Conservation (phyloP, 2,329 filamentous ascomycete species). For the Penicillium hordei region DNA sequence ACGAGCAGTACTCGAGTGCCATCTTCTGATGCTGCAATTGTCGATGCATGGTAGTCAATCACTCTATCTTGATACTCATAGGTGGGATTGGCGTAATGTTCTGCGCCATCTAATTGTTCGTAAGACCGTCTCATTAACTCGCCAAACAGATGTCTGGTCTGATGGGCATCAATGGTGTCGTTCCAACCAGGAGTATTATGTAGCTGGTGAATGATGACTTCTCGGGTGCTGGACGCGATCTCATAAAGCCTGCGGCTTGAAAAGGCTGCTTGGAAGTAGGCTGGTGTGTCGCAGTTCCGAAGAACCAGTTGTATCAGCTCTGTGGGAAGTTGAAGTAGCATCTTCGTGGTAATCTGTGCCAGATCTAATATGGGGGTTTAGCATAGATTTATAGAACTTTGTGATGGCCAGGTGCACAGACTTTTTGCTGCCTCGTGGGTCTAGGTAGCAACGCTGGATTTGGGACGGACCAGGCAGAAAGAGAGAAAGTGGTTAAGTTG, state of each 20-base stretch:
- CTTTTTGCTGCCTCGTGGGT: conserved; percentile 2
- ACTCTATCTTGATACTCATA: conserved; percentile 27
- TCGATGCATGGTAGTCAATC: conserved; percentile 38
- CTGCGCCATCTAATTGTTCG: conserved; percentile 38
- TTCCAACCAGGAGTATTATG: conserved; percentile 34
- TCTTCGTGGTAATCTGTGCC: neutral
- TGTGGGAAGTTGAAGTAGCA: conserved; percentile 30
- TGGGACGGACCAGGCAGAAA: neutral
- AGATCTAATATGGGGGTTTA: neutral
- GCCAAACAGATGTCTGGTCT: conserved; percentile 32
- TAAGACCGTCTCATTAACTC: conserved; percentile 33
- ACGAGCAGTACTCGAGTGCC: conserved; percentile 29
- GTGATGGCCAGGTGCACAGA: conserved; percentile 1
- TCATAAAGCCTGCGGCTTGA: conserved; percentile 38
- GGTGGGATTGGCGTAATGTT: conserved; percentile 34
- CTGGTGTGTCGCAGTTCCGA: conserved; percentile 32
- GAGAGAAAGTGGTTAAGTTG: no score
- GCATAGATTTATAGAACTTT: neutral
- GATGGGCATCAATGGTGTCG: conserved; percentile 16
- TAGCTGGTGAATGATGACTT: conserved; percentile 40
- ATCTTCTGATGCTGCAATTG: conserved; percentile 22
- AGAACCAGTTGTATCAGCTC: conserved; percentile 44
- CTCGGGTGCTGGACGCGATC: conserved; percentile 36
- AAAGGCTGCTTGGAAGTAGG: conserved; percentile 41
- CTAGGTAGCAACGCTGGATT: neutral